Percentiles rank a stretch among this genome's conserved stretches.
These are phyloP conservation scores for Penicillium canariense DNA, from an alignment of 495 filamentous ascomycete species.

Conservation along the genomic window DNA sequence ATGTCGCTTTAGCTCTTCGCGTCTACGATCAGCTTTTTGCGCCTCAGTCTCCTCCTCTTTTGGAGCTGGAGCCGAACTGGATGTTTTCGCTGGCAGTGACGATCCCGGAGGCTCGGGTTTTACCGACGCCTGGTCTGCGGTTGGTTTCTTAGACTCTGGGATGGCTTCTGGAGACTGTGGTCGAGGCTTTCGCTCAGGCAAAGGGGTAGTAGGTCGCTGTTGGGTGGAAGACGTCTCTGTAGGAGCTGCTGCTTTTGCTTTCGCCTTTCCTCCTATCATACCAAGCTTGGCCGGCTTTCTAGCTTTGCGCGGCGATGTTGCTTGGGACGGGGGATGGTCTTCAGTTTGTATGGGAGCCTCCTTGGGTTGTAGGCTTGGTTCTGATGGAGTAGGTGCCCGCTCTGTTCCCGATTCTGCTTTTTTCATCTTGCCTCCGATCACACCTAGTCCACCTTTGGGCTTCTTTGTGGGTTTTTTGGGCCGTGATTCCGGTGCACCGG, in stretches of 20 bases:
- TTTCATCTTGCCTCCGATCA: conserved; percentile 43
- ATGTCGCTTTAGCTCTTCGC: conserved; percentile 61
- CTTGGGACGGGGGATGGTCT: conserved; percentile 5
- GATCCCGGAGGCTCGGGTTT: conserved; percentile 1
- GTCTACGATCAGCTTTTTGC: conserved; percentile 61
- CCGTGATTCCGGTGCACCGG: conserved; percentile 4
- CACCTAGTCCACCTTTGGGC: conserved; percentile 27
- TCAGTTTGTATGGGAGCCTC: not conserved
- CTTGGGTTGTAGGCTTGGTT: conserved; percentile 1
- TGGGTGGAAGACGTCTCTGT: conserved; percentile 1
- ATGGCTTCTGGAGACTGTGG: not conserved
- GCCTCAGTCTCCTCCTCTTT: conserved; percentile 37
- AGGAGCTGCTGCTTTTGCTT: conserved; percentile 3
- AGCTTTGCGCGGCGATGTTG: conserved; percentile 13
- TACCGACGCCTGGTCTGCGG: not conserved
- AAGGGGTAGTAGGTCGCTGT: not conserved
- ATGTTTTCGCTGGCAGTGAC: not conserved
- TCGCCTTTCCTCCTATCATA: conserved; percentile 36
- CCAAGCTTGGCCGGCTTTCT: conserved; percentile 34
- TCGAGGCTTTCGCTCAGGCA: not conserved
- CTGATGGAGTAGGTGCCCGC: conserved; percentile 2
- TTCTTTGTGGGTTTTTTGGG: conserved; percentile 16
- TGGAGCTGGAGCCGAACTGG: conserved; percentile 15
- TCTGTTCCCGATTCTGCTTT: conserved; percentile 6
- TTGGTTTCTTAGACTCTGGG: not conserved